Evolutionary conservation across 768 basidiomycete genomes (phyloP), one percentile per base, ranked within the genome.

Genomic region (Agaricus blazei): DNA sequence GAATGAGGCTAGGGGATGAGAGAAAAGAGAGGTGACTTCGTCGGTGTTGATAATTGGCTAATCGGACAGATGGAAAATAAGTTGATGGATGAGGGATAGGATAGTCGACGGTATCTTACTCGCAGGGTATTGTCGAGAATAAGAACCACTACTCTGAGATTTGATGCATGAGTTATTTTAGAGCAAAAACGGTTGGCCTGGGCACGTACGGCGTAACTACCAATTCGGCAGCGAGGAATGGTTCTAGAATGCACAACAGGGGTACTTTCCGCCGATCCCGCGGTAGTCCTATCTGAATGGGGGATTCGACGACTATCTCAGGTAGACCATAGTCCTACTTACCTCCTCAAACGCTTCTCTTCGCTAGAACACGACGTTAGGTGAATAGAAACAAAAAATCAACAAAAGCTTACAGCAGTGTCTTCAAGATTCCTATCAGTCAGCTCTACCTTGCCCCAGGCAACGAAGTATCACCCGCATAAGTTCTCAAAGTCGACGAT

Each of bases 321-420:
- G 38, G 12, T 19, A 19, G 44, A 19, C 26, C 52, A 14, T 23
- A 14, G 12, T 14, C 36, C 37, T 11, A 34, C 19, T 26, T 53
- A 92, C 93, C 81, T 96, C 93, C 69, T 96, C 93, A 56, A 82
- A 93, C 0, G 93, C 92, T 72, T 95, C 93, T 42, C 93, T 78
- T 52, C 93, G 73, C 92, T 93, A 52, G 0, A 53, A 12, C 37
- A 19, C 19, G 19, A 19, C 7, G 12, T 27, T 48, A 23, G 47
- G 34, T 54, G 19, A 34, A 5, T 53, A 42, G 19, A 24, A 12
- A 9, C 40, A 46, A 29, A 19, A 3, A n/a, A 27, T 38, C 40
- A 38, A 26, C 4, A n/a, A 51, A 44, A 57, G 12, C n/a, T 19
- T 66, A 93, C 91, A 19, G 92, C 93, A 2, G 92, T 86, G 57